Percentiles rank a stretch among this genome's conserved stretches.
Evolutionary conservation across 192 early-diverging fungal genomes (phyloP).

Genomic region (Coemansia sp.): DNA sequence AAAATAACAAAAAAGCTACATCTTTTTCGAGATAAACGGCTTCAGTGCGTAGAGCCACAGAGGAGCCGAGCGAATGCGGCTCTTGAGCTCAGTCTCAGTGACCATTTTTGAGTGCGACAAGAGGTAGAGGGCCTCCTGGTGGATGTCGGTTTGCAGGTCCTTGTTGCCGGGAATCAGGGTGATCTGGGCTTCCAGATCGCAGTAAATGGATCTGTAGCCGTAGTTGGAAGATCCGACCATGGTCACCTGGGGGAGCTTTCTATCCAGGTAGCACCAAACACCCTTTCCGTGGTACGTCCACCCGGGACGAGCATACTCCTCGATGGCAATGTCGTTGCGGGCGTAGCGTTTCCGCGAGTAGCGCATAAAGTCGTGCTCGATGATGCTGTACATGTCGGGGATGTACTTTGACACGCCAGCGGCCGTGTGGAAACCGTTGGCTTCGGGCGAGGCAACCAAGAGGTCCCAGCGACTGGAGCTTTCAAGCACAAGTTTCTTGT

Average conservation of each 20-base stretch:
- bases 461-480: slow-evolving; percentile 68
- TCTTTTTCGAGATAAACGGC: slow-evolving; percentile 51
- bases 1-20: slow-evolving; percentile 27
- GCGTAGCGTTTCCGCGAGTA: slow-evolving; percentile 44
- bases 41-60: slow-evolving; percentile 45
- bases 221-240: slow-evolving; percentile 94
- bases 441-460: slow-evolving; percentile 84
- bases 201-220: slow-evolving; percentile 85
- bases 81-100: slow-evolving; percentile 21
- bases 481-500: slow-evolving; percentile 63
- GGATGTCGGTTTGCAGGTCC: slow-evolving; percentile 60
- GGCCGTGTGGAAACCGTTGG: slow-evolving; percentile 91
- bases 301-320: slow-evolving; percentile 73
- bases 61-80: slow-evolving; percentile 33
- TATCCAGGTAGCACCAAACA: slow-evolving; percentile 69
- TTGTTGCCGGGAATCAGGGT: slow-evolving; percentile 71
- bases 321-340: slow-evolving; percentile 59
- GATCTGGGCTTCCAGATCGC: slow-evolving; percentile 88
- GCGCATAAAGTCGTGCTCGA: slow-evolving; percentile 72
- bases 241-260: slow-evolving; percentile 68
- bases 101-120: slow-evolving; percentile 39
- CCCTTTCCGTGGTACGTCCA: slow-evolving; percentile 99
- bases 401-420: slow-evolving; percentile 83
- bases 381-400: slow-evolving; percentile 87
- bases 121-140: slow-evolving; percentile 38